Conservation (phyloP, 2,329 filamentous ascomycete genomes). For the Periconia macrospinosa region DNA sequence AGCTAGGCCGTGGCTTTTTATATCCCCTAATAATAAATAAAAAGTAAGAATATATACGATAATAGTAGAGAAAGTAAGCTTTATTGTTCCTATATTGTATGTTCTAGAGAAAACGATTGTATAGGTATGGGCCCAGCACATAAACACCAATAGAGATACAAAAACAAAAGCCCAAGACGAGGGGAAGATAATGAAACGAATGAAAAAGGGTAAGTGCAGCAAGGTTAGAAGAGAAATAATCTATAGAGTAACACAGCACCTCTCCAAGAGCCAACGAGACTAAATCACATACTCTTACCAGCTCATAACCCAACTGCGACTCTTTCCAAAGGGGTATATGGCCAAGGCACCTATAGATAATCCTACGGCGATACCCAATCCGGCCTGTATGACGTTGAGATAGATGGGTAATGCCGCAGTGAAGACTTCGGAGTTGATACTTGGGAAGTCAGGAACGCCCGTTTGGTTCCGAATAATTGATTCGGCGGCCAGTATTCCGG, state of each 20-base stretch:
- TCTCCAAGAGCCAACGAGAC: background rate
- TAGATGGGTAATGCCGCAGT: background rate
- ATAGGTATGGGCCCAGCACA: too few relatives aligned
- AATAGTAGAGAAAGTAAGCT: too few relatives aligned
- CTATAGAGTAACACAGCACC: background rate
- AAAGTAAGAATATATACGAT: too few relatives aligned
- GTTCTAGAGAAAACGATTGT: too few relatives aligned
- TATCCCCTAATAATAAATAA: too few relatives aligned
- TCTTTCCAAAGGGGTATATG: background rate
- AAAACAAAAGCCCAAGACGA: too few relatives aligned
- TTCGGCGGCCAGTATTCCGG: background rate
- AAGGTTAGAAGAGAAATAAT: too few relatives aligned
- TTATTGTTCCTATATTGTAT: too few relatives aligned
- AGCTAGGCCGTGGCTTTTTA: too few relatives aligned
- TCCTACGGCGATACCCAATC: background rate
- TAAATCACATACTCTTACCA: background rate
- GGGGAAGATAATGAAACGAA: too few relatives aligned
- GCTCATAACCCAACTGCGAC: background rate
- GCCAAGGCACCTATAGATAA: background rate
- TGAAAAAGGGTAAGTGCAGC: too few relatives aligned
- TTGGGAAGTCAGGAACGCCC: background rate
- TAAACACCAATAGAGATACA: too few relatives aligned
- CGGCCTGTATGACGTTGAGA: background rate
- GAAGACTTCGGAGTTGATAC: background rate
- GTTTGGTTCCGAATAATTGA: background rate